A percentile compares a stretch with the other conserved stretches of the same genome.
Conservation (phyloP, 2,329 filamentous ascomycete species). For the Fusarium tanahbumbuense region DNA sequence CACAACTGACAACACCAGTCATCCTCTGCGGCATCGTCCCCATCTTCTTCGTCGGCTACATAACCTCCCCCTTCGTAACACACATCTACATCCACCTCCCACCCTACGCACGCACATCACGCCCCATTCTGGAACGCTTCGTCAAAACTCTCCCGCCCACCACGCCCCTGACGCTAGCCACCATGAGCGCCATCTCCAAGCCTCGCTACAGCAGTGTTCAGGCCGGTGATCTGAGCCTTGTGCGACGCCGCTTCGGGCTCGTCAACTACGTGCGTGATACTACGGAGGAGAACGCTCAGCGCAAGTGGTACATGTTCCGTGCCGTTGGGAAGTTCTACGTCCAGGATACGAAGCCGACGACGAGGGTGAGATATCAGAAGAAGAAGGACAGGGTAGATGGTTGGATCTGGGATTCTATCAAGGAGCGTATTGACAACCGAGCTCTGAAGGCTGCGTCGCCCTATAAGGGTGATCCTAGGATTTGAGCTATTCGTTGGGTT, state of each 20-base stretch:
- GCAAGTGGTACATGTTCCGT: constrained; percentile 56
- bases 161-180: constrained; percentile 63
- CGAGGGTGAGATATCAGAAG: constrained; percentile 43
- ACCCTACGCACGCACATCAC: constrained; percentile 70
- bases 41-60: constrained; percentile 71
- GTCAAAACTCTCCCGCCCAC: constrained; percentile 59
- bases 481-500: neutral
- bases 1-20: constrained; percentile 55
- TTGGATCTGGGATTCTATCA: constrained; percentile 58
- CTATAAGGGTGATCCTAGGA: constrained; percentile 4
- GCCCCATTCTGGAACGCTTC: constrained; percentile 65
- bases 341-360: constrained; percentile 44
- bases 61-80: constrained; percentile 76
- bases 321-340: constrained; percentile 56
- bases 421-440: constrained; percentile 48
- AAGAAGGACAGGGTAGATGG: constrained; percentile 50
- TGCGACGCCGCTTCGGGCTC: constrained; percentile 51
- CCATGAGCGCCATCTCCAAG: constrained; percentile 66
- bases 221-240: constrained; percentile 53
- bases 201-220: constrained; percentile 61
- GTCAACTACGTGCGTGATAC: constrained; percentile 57
- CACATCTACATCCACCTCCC: constrained; percentile 78
- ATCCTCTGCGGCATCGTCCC: constrained; percentile 72
- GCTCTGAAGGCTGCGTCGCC: constrained; percentile 16
- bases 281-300: constrained; percentile 48